A percentile compares a stretch with the other conserved stretches of the same genome.
Evolutionary conservation across 306 rosid species (phyloP).

Genomic region (Arachis hypogaea): DNA sequence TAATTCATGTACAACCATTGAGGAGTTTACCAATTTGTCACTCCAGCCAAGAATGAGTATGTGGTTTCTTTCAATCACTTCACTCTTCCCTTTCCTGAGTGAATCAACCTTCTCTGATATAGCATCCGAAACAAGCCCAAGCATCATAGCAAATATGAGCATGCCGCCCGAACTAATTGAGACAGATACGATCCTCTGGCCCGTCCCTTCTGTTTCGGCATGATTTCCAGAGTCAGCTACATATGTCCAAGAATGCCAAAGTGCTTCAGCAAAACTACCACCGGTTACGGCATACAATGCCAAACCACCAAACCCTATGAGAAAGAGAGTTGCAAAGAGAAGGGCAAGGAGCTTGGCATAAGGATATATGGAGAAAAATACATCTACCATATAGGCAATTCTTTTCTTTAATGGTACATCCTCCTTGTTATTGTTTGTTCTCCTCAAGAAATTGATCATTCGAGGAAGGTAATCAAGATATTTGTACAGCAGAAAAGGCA

Average conservation of each 20-base stretch:
- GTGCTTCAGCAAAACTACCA: constrained; percentile 88
- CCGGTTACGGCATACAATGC: constrained; percentile 92
- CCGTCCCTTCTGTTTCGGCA: constrained; percentile 92
- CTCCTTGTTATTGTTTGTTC: constrained; percentile 68
- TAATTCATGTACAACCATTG: constrained; percentile 1
- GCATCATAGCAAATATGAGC: constrained; percentile 99
- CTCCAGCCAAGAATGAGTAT: constrained; percentile 99
- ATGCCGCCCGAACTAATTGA: constrained; percentile 97
- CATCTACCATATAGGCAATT: constrained; percentile 88
- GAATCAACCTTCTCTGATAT: constrained; percentile 98
- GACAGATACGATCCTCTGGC: constrained; percentile 96
- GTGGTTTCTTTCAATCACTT: constrained; percentile 94
- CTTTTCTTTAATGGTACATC: constrained; percentile 90
- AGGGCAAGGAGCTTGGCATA: constrained; percentile 96
- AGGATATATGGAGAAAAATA: constrained; percentile 91
- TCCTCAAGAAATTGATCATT: constrained; percentile 53
- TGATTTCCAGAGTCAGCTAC: constrained; percentile 98
- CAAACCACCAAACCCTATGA: constrained; percentile 90
- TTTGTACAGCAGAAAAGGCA: constrained; percentile 78
- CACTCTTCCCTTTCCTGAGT: constrained; percentile 94
- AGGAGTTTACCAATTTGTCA: constrained; percentile 82
- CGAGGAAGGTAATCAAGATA: constrained; percentile 77
- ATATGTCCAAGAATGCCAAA: constrained; percentile 98
- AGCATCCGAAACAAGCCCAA: constrained; percentile 96
- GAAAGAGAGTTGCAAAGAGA: constrained; percentile 88